phyloP scores from a whole-genome alignment of 768 basidiomycete genomes.

The Lentinus brumalis region DNA sequence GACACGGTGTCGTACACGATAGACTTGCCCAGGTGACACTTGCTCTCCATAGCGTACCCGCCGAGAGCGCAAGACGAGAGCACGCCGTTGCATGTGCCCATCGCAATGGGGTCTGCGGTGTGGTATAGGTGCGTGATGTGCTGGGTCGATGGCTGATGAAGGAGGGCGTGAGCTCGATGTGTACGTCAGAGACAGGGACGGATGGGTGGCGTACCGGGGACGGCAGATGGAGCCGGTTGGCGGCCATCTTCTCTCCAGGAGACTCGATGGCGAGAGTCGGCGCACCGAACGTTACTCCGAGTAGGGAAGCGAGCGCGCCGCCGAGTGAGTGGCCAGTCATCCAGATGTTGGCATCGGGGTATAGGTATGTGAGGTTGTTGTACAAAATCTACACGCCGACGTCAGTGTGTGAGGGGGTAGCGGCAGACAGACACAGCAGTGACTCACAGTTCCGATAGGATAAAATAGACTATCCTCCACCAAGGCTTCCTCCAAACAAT shows the following conservation, averaged over 20 bases:
- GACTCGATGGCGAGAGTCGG: conserved; percentile 90
- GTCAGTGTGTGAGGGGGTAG: background rate
- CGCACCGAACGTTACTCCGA: conserved; percentile 86
- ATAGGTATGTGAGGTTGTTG: conserved; percentile 92
- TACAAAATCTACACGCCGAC: conserved; percentile 70
- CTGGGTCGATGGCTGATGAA: conserved; percentile 63
- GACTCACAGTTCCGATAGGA: conserved; percentile 80
- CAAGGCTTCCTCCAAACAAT: conserved; percentile 76
- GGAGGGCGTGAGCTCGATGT: background rate
- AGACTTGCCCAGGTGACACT: conserved; percentile 83
- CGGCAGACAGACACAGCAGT: background rate
- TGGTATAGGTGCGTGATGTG: conserved; percentile 92
- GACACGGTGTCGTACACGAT: conserved; percentile 93
- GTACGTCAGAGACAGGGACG: background rate
- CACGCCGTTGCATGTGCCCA: conserved; percentile 84
- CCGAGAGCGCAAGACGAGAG: conserved; percentile 80
- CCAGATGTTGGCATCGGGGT: conserved; percentile 91
- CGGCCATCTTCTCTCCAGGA: conserved; percentile 84
- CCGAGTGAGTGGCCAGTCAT: conserved; percentile 75
- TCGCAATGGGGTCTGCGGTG: conserved; percentile 92
- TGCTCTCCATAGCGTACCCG: conserved; percentile 88
- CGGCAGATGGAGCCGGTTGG: conserved; percentile 81
- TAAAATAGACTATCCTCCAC: conserved; percentile 86
- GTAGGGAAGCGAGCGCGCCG: conserved; percentile 74
- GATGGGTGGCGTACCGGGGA: conserved; percentile 58